Percentiles rank a stretch among this genome's conserved stretches.
Conservation (phyloP, 768 basidiomycete species). For the Trametes coccinea region DNA sequence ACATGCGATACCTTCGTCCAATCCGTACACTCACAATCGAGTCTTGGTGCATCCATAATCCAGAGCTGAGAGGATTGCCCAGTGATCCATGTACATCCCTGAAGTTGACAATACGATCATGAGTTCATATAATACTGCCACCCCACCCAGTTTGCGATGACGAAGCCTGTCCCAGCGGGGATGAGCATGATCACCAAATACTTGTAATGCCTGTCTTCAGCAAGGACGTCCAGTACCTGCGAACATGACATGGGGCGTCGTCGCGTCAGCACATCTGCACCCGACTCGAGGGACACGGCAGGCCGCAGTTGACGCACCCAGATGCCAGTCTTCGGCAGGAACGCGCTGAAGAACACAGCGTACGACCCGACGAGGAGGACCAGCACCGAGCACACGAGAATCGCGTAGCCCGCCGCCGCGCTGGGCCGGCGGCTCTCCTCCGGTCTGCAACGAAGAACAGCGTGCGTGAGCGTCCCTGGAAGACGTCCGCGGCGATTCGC, state of each 20-base stretch:
- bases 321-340: conserved; percentile 54
- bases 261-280: background rate
- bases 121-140: conserved; percentile 98
- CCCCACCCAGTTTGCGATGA: conserved; percentile 98
- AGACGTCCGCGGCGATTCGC: background rate
- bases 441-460: background rate
- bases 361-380: conserved; percentile 63
- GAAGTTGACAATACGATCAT: conserved; percentile 29
- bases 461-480: background rate
- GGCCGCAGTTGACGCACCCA: conserved; percentile 44
- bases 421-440: conserved; percentile 19
- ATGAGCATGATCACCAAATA: conserved; percentile 79
- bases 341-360: conserved; percentile 64
- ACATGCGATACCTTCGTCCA: conserved; percentile 1
- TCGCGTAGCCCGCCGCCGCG: conserved; percentile 42
- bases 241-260: too few species aligned
- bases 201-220: conserved; percentile 84
- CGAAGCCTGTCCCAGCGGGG: conserved; percentile 82
- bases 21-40: too few species aligned
- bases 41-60: too few species aligned
- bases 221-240: conserved; percentile 65
- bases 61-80: background rate
- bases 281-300: background rate
- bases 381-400: conserved; percentile 46
- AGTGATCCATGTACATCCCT: too few species aligned